Conservation (phyloP, 352 stramenopile genomes). For the Phytophthora hybrid region DNA sequence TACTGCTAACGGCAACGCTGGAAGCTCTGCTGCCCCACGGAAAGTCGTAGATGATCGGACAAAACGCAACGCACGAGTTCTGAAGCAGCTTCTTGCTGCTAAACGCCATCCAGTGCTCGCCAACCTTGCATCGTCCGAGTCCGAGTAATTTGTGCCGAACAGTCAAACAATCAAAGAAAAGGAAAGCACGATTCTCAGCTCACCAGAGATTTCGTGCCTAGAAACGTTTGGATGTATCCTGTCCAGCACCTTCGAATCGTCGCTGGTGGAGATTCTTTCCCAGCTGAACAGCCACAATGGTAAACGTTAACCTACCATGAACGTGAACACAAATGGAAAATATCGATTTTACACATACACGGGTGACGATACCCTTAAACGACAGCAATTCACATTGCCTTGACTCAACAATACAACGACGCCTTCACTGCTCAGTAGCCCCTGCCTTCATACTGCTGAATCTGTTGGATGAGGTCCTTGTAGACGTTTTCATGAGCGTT, state of each 20-base stretch:
- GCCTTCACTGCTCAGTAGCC: conserved; percentile 30
- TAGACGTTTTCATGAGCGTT: conserved; percentile 50
- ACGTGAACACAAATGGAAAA: too few relatives aligned
- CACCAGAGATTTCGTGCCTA: too few relatives aligned
- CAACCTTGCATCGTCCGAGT: conserved; percentile 10
- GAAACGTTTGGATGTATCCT: too few relatives aligned
- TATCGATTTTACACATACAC: too few relatives aligned
- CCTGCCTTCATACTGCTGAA: conserved; percentile 48
- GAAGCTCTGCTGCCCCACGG: not conserved
- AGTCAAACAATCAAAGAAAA: too few relatives aligned
- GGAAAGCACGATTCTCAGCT: too few relatives aligned
- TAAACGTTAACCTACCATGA: too few relatives aligned
- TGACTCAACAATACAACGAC: not conserved
- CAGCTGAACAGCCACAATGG: too few relatives aligned
- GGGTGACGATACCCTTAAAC: too few relatives aligned
- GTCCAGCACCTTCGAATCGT: too few relatives aligned
- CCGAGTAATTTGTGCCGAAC: too few relatives aligned
- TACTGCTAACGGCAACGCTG: not conserved
- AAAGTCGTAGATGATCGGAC: conserved; percentile 37
- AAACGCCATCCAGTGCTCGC: conserved; percentile 52
- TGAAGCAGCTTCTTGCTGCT: conserved; percentile 53
- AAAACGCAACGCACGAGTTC: conserved; percentile 43
- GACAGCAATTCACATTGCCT: not conserved
- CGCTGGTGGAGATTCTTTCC: too few relatives aligned
- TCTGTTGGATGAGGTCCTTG: conserved; percentile 47